Evolutionary conservation across 495 filamentous ascomycete species (phyloP), one percentile per base, ranked within the genome.

Genomic region (Penicillium paradoxum): DNA sequence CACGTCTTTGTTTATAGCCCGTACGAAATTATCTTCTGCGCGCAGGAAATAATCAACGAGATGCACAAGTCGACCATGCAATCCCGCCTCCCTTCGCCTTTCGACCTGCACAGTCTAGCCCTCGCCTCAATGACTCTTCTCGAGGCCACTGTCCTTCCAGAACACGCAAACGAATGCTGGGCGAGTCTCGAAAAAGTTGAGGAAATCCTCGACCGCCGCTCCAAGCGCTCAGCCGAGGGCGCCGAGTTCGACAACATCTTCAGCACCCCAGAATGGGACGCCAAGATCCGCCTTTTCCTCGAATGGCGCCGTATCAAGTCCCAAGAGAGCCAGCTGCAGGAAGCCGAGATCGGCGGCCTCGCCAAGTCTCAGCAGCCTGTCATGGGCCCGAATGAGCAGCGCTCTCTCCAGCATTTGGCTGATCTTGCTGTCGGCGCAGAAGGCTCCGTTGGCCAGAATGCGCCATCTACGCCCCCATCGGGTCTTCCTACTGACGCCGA

Each of bases 31-130:
- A 69, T 91, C 10, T 79, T 78, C 52, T 78, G 81, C 15, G 83
- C 83, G 27, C 73, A 77, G 53, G 78, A 83, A 50, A 73, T 86
- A 1, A 74, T 81, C 45, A 74, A 80, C 21, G 75, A 76, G 57
- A 75, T 84, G 47, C 73, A 80, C 50, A 80, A 75, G 37, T 67
- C 84, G 2, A 66, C 79, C 13, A 77, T 75, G 17, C 63, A 68
- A 32, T 62, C 55, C 46, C 71, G 74, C 10, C 63, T 63, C 21
- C 41, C 68, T 3, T 73, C 71, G 9, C 87, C 89, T 0, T 75
- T 95, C 45, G 88, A 87, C 45, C 78, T 90, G 52, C 86, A 93
- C 64, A 87, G 86, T 51, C 70, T 81, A 25, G 76, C 76, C n/a
- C 72, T 95, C n/a, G 77, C 80, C 8, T 72, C 83, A 1, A 70